Evolutionary conservation across 768 basidiomycete species (phyloP).

Genomic region (Termitomyces sp.): DNA sequence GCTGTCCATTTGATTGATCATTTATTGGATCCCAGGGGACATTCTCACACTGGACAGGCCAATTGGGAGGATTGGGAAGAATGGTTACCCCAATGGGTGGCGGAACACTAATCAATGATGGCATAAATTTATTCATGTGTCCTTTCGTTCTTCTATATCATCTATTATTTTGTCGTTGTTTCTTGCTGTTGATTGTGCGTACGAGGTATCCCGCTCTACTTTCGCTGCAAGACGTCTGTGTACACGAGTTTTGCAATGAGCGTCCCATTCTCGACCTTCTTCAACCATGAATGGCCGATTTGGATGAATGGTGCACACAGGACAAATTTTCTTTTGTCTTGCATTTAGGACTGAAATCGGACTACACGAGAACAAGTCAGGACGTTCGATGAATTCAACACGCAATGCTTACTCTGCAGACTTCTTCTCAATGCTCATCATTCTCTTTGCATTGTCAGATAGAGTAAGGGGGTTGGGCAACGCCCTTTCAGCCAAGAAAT

Average conservation of each 20-base stretch:
- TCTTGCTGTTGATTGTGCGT: background rate
- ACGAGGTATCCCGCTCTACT: background rate
- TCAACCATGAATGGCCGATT: slow-evolving; percentile 64
- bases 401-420: slow-evolving; percentile 34
- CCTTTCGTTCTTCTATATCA: background rate
- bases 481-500: slow-evolving; percentile 41
- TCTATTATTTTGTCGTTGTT: background rate
- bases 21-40: slow-evolving; percentile 36
- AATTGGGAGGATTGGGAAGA: slow-evolving; percentile 40
- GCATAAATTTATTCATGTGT: background rate
- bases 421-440: slow-evolving; percentile 43
- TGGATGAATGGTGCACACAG: slow-evolving; percentile 52
- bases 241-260: slow-evolving; percentile 47
- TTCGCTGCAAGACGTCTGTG: slow-evolving; percentile 46
- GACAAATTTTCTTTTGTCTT: slow-evolving; percentile 53
- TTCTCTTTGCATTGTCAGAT: slow-evolving; percentile 45
- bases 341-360: slow-evolving; percentile 50
- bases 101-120: slow-evolving; percentile 16
- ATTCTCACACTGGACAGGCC: slow-evolving; percentile 1
- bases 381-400: background rate
- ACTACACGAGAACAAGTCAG: slow-evolving; percentile 27
- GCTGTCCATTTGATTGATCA: slow-evolving; percentile 44
- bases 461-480: slow-evolving; percentile 55
- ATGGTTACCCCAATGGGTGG: slow-evolving; percentile 44
- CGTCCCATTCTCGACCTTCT: slow-evolving; percentile 45